Evolutionary conservation across 2,329 filamentous ascomycete species (phyloP), one percentile per base, ranked within the genome.

Genomic region (Diaporthe sp.): DNA sequence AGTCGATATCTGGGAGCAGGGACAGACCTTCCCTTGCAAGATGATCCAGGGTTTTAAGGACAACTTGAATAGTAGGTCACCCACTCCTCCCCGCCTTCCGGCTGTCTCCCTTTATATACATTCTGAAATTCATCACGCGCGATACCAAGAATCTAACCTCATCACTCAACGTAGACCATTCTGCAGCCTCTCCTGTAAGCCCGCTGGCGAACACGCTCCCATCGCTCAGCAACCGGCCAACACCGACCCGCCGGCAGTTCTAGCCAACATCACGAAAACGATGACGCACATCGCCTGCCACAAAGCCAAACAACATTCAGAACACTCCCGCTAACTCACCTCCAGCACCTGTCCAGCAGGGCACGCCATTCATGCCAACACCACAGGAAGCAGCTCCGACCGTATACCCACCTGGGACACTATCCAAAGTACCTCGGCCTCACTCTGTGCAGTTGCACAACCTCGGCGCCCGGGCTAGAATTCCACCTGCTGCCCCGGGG

Each of bases 1-100:
- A 79, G 88, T 98, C 85, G 96, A 98, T 82, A 99, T 99, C 78
- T 99, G 97, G 97, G 96, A 98, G 83, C 96, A 97, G 81, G 95
- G 94, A 77, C 93, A 94, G 82, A 98, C 96, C 30, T 98, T 99
- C 83, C 95, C 97, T 37, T 83, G 89, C 55, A 84, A 92, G 71
- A 93, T 98, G 91, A 90, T 98, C 79, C 88, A 88, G 76, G 91
- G 91, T 50, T 97, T 97, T 88, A 96, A 95, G 85, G 89, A 94
- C 81, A 96, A 94, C 84, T 83, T 97, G 79, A 92, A 88, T 76
- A 70, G 73, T 75, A 75, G 30, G 73, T 75, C 56, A 37, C 25
- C 53, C 39, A 72, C 69, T 69, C 39, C 72, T 70, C 69, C 9
- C 63, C 30, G 65, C 27, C 30, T 44, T 53, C 30, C 42, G 61